Base-by-base conservation (phyloP, 768 basidiomycete species). In the Suillus clintonianus region DNA sequence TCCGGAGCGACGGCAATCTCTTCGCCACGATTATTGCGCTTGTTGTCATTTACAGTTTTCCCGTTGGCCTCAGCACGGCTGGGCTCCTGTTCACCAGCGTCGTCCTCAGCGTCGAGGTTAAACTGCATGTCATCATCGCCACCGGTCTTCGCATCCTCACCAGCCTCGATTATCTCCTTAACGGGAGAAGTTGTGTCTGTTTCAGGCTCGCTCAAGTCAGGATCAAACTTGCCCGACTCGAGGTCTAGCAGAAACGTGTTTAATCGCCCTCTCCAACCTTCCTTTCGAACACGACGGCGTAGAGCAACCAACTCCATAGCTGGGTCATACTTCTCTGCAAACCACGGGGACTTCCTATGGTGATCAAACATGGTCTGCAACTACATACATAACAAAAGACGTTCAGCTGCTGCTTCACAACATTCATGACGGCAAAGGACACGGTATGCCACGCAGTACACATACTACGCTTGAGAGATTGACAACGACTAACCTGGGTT, bases 281-380 rank as follows among this genome's bases (percentile, higher is more conserved):
- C 87, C 77, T 88, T 90, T 74, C 91, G 86, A 66, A 95, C 86
- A 68, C 94, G 85, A 66, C 82, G 82, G 70, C 96, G 90, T 74
- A 95, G 80, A 61, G 83, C 82, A 61, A 85, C 83, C 72, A 85
- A 86, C 69, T 93, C 90, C 59, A 86, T 81, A 47, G 87, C 77
- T 62, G 90, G 90, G 65, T 95, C 93, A 80, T 98, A 98, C 76
- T 94, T 93, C 83, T 98, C 96, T 62, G 88, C 86, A 81, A 97
- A 98, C 96, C 96, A 98, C 15, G 94, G 90, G n/a, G 93, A 94
- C 72, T 91, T 90, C 78, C 89, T 87, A 81, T 98, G 96, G 78
- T 94, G 91, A 39, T 97, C 91, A 84, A 94, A 97, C 85, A 98
- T 91, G 62, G 91, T 91, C 82, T 94, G 93, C 72, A 97, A 87